These are phyloP conservation scores for Chlamydomonas urium DNA, from an alignment of 139 green algal genomes.

Conservation along the genomic window DNA sequence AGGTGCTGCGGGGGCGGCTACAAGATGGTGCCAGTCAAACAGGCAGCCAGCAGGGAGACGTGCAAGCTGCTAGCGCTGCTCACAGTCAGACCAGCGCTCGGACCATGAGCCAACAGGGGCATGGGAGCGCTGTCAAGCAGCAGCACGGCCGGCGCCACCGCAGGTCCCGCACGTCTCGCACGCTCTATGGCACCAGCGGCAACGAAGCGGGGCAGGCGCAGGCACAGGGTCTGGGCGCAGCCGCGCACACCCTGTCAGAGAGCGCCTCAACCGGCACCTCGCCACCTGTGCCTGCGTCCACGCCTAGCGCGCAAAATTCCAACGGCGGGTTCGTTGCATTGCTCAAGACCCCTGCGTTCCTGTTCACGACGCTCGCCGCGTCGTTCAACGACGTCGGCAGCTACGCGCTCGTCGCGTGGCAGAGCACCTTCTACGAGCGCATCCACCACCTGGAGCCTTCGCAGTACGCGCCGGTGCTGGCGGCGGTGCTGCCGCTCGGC, in stretches of 20 bases:
- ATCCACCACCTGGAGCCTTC: slow-evolving; percentile 56
- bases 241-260: neutral
- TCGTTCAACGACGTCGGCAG: slow-evolving; percentile 82
- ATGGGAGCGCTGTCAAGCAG: no score
- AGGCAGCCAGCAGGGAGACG: no score
- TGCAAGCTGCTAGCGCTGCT: neutral
- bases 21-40: no score
- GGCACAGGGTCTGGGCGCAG: neutral
- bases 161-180: no score
- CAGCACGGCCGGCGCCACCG: no score
- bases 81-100: neutral
- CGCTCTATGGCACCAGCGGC: no score
- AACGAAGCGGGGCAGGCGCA: no score
- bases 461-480: slow-evolving; percentile 80
- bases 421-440: slow-evolving; percentile 85
- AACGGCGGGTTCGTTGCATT: slow-evolving; percentile 40
- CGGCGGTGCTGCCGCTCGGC: slow-evolving; percentile 73
- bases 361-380: slow-evolving; percentile 66
- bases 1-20: no score
- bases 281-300: neutral
- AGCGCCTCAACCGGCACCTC: neutral
- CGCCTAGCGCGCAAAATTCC: no score
- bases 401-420: slow-evolving; percentile 86
- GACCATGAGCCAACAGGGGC: neutral
- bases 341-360: slow-evolving; percentile 45